Evolutionary conservation across 2,329 filamentous ascomycete genomes (phyloP).

Genomic region (Penicillium sp.): DNA sequence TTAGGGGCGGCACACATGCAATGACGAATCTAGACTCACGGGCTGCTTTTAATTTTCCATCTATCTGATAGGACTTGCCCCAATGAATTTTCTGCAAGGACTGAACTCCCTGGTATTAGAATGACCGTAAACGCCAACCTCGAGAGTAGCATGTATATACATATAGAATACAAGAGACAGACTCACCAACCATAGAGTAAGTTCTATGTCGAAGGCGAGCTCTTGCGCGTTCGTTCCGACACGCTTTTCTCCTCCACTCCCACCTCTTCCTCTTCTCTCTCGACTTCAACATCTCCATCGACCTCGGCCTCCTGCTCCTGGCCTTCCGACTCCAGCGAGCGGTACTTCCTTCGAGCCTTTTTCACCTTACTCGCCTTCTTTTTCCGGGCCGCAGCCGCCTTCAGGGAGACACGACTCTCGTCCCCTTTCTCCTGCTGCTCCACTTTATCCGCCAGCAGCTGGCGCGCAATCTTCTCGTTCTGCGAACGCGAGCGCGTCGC

Average conservation of each 20-base stretch:
- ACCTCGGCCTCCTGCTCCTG: conserved; percentile 4
- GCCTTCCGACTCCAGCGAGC: conserved; percentile 36
- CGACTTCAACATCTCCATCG: conserved; percentile 7
- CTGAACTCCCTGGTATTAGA: too few relatives aligned
- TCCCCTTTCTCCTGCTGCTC: conserved; percentile 73
- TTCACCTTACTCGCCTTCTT: conserved; percentile 46
- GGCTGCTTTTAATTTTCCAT: neutral
- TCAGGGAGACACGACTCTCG: conserved; percentile 74
- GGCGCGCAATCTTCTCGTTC: conserved; percentile 81
- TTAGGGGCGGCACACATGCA: conserved; percentile 5
- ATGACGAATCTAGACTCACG: conserved; percentile 3
- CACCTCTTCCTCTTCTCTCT: conserved; percentile 12
- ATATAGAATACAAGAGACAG: too few relatives aligned
- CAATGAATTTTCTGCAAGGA: neutral
- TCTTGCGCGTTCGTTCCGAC: too few relatives aligned
- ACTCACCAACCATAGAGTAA: too few relatives aligned
- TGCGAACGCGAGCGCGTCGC: conserved; percentile 81
- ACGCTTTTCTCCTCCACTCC: too few relatives aligned
- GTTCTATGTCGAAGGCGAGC: too few relatives aligned
- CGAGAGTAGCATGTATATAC: too few relatives aligned
- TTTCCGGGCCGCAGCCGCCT: conserved; percentile 74
- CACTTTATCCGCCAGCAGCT: conserved; percentile 71
- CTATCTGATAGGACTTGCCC: conserved; percentile 4
- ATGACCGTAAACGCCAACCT: too few relatives aligned
- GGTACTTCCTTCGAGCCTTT: conserved; percentile 47